Evolutionary conservation across 805 yeast species (phyloP), one percentile per base, ranked within the genome.

Genomic region (Saccharomycopsis fermentans): DNA sequence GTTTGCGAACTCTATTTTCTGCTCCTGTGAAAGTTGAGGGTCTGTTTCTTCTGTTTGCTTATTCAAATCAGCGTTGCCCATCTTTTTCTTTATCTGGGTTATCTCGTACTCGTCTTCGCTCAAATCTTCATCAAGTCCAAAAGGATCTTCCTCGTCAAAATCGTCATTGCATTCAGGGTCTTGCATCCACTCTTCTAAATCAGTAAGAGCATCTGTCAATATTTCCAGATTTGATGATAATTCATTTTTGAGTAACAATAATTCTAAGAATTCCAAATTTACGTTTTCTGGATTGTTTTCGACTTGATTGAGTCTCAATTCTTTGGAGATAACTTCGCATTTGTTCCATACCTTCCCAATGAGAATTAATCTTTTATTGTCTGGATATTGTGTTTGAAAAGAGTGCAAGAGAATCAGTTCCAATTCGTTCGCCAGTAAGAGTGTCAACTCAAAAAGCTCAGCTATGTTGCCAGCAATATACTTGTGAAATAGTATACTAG

Each of bases 321-420:
- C 66, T 8, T 70, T 67, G 11, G 70, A 68, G 8, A 86, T 55
- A 0, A 66, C 64, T 58, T 83, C 87, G 67, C 90, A 84, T 36
- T 73, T 68, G n/a, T 81, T 76, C 95, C 95, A 88, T 3, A 87
- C 73, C 66, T 79, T 78, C 16, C 90, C 94, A 21, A 87, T 80
- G 0, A 81, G 73, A 0, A 81, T 70, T 34, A 87, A 70, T 64
- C 91, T 74, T 3, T 71, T 64, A 14, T 64, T 65, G 2, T 68
- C 68, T 3, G 29, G 4, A 43, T 43, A 43, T n/a, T 19, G n/a
- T 24, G 24, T 43, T 26, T 43, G 37, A 29, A 29, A 43, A 2
- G 50, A 43, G 26, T 43, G 50, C 6, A 43, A 21, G 17, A 53
- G 16, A 19, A 59, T 56, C 47, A 27, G 47, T 19, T 27, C 36